Evolutionary conservation across 2,329 filamentous ascomycete genomes (phyloP).

Genomic region (Escovopsis sp.): DNA sequence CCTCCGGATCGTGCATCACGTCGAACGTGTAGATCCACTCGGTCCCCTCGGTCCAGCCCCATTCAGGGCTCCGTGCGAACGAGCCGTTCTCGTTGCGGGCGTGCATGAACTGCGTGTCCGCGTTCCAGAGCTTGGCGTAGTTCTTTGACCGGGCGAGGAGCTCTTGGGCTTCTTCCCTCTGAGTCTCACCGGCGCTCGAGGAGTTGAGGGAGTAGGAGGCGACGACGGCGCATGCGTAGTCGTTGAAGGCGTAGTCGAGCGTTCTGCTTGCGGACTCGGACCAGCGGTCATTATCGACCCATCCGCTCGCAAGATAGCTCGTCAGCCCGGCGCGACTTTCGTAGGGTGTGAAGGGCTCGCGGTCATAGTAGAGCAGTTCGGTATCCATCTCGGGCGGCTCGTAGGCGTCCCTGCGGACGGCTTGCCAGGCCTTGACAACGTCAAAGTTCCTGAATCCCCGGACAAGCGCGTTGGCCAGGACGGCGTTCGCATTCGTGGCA

Average conservation of each 20-base stretch:
- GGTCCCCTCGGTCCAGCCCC: slow-evolving; percentile 35
- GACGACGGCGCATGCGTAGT: slow-evolving; percentile 28
- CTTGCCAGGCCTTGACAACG: slow-evolving; percentile 27
- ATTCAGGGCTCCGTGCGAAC: slow-evolving; percentile 24
- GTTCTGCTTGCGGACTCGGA: slow-evolving; percentile 31
- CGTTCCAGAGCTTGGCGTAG: slow-evolving; percentile 28
- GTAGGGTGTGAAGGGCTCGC: slow-evolving; percentile 29
- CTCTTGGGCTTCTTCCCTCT: slow-evolving; percentile 9
- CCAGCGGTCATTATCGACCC: slow-evolving; percentile 33
- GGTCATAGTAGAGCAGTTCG: slow-evolving; percentile 30
- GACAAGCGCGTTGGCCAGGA: slow-evolving; percentile 30
- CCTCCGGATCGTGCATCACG: slow-evolving; percentile 30
- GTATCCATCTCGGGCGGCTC: slow-evolving; percentile 28
- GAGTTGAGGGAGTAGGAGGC: slow-evolving; percentile 21
- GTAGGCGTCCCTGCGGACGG: slow-evolving; percentile 29
- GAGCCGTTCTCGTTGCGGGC: slow-evolving; percentile 30
- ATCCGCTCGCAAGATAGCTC: slow-evolving; percentile 27
- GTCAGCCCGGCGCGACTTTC: slow-evolving; percentile 31
- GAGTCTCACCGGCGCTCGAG: slow-evolving; percentile 3
- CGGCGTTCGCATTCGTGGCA: slow-evolving; percentile 31
- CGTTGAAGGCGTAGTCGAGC: slow-evolving; percentile 32
- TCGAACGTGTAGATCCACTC: slow-evolving; percentile 36
- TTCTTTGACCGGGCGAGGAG: slow-evolving; percentile 24
- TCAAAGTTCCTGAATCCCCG: slow-evolving; percentile 28
- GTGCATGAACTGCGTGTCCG: slow-evolving; percentile 30